Evolutionary conservation across 768 basidiomycete species (phyloP).

Genomic region (Chalciporus chontae): DNA sequence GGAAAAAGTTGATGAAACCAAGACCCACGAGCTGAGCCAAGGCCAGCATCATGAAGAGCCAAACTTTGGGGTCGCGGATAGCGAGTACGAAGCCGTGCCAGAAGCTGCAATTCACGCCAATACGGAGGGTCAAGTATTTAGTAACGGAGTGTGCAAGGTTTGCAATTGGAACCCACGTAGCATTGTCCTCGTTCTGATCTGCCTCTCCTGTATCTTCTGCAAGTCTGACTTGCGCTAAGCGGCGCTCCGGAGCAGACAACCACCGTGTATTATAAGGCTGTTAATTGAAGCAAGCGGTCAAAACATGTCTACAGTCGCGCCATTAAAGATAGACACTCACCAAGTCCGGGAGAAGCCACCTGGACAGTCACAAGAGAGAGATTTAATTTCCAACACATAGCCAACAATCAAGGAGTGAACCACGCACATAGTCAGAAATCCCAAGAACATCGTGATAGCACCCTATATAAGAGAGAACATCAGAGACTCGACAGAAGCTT

Average conservation of each 20-base stretch:
- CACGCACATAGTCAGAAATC: slow-evolving; percentile 48
- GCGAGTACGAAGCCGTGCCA: slow-evolving; percentile 53
- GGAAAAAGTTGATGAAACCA: slow-evolving; percentile 62
- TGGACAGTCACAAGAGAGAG: slow-evolving; percentile 17
- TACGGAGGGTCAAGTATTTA: not conserved
- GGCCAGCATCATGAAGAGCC: slow-evolving; percentile 50
- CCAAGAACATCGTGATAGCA: slow-evolving; percentile 57
- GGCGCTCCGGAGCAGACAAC: slow-evolving; percentile 48
- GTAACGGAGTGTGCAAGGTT: not conserved
- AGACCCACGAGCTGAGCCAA: slow-evolving; percentile 50
- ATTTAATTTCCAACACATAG: not conserved
- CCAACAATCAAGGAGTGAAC: not conserved
- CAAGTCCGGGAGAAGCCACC: slow-evolving; percentile 58
- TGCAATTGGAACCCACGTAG: not conserved
- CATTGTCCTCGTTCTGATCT: slow-evolving; percentile 41
- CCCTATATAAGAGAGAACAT: slow-evolving; percentile 38
- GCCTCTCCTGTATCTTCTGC: slow-evolving; percentile 69
- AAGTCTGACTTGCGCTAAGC: slow-evolving; percentile 63
- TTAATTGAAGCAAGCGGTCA: not conserved
- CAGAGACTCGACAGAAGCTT: not conserved
- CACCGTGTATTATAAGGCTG: slow-evolving; percentile 63
- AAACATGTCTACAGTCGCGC: not conserved
- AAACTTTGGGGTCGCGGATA: slow-evolving; percentile 51
- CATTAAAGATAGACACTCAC: slow-evolving; percentile 32
- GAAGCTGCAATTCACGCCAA: slow-evolving; percentile 33